Conservation (phyloP, 805 yeast genomes). For the Candida argentea region DNA sequence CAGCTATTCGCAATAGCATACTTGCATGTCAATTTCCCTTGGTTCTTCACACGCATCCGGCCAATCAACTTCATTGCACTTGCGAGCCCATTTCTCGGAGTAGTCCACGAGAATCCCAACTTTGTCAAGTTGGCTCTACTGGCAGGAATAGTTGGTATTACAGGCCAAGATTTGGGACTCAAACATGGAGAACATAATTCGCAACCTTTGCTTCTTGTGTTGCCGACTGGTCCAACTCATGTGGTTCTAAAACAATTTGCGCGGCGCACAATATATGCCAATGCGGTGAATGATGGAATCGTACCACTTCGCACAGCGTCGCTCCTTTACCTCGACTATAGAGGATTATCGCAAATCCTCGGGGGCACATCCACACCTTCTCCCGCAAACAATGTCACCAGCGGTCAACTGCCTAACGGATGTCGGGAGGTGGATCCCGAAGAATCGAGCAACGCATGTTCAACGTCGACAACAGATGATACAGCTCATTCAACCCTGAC, state of each 20-base stretch:
- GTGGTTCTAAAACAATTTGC: slow-evolving; percentile 50
- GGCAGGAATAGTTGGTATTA: slow-evolving; percentile 83
- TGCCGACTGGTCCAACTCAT: slow-evolving; percentile 72
- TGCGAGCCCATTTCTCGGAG: slow-evolving; percentile 86
- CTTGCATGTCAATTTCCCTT: slow-evolving; percentile 56
- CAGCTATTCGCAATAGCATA: slow-evolving; percentile 89
- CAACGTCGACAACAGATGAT: too few relatives aligned
- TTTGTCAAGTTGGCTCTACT: slow-evolving; percentile 77
- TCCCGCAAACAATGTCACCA: slow-evolving; percentile 3
- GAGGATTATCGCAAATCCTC: slow-evolving; percentile 31
- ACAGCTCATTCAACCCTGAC: neutral
- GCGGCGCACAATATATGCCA: slow-evolving; percentile 78
- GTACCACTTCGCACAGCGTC: slow-evolving; percentile 92
- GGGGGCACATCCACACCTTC: too few relatives aligned
- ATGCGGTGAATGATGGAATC: slow-evolving; percentile 86
- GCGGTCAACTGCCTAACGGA: slow-evolving; percentile 2
- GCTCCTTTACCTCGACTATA: slow-evolving; percentile 76
- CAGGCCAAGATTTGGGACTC: slow-evolving; percentile 86
- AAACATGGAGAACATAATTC: slow-evolving; percentile 30
- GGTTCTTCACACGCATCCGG: slow-evolving; percentile 51
- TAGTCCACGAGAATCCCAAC: slow-evolving; percentile 78
- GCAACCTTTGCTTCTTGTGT: slow-evolving; percentile 60
- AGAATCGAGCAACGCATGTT: neutral
- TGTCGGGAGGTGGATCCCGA: slow-evolving; percentile 1
- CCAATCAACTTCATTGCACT: slow-evolving; percentile 75